These are phyloP conservation scores for Ramaria rubella DNA, from an alignment of 768 basidiomycete genomes.

Conservation along the genomic window DNA sequence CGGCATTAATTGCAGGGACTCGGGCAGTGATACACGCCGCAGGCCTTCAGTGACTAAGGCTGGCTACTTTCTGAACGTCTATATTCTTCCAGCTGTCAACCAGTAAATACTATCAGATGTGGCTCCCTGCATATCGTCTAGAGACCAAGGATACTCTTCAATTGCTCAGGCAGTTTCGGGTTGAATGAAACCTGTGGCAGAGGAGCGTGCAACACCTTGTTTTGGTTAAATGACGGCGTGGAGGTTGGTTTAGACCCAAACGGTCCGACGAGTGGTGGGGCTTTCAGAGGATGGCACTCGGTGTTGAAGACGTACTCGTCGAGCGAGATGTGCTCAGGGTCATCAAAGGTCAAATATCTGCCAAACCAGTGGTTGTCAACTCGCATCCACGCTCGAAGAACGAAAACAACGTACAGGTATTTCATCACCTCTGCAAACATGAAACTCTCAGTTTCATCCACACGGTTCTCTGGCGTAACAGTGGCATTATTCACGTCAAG, in stretches of 20 bases:
- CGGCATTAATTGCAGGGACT: too few species aligned
- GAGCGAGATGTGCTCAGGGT: slow-evolving; percentile 56
- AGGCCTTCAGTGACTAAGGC: too few species aligned
- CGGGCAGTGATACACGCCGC: too few species aligned
- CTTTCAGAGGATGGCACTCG: slow-evolving; percentile 62
- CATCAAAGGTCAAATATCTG: slow-evolving; percentile 70
- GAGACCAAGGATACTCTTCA: too few species aligned
- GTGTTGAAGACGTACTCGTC: slow-evolving; percentile 63
- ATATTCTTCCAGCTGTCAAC: too few species aligned
- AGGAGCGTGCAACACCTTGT: too few species aligned
- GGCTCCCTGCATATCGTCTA: too few species aligned
- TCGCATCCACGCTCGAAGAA: background rate
- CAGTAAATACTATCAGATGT: too few species aligned
- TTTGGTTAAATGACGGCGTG: too few species aligned
- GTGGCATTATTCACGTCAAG: slow-evolving; percentile 44
- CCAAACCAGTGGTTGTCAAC: background rate
- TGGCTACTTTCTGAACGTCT: too few species aligned
- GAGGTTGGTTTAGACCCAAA: background rate
- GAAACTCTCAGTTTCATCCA: slow-evolving; percentile 67
- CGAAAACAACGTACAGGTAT: slow-evolving; percentile 45
- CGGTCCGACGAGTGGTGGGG: slow-evolving; percentile 31
- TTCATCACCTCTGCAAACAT: slow-evolving; percentile 74
- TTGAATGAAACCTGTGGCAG: too few species aligned
- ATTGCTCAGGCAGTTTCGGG: too few species aligned
- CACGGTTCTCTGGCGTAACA: slow-evolving; percentile 18